Conservation (phyloP, 2,329 filamentous ascomycete genomes). For the Nannizziopsis arthrosporioides region DNA sequence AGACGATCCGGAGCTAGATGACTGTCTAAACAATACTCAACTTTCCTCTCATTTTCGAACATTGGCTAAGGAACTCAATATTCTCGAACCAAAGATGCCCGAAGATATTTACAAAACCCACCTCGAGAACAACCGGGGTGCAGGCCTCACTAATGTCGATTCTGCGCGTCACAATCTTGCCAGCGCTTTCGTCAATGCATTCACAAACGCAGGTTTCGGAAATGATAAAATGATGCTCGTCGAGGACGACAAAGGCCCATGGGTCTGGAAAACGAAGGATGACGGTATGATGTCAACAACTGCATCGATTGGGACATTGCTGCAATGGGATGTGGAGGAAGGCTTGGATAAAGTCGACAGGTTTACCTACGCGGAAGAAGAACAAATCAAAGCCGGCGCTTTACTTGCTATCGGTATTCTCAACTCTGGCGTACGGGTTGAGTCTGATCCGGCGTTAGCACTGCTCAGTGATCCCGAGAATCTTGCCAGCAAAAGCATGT, state of each 20-base stretch:
- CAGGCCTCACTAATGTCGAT: conserved; percentile 86
- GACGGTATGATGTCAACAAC: conserved; percentile 96
- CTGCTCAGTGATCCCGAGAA: conserved; percentile 71
- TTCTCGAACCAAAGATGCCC: conserved; percentile 88
- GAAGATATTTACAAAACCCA: conserved; percentile 99
- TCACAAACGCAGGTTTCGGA: conserved; percentile 90
- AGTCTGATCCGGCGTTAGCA: conserved; percentile 81
- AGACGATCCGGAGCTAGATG: conserved; percentile 62
- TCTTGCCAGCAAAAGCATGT: conserved; percentile 63
- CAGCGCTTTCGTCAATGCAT: conserved; percentile 90
- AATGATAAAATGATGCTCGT: conserved; percentile 97
- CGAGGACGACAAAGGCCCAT: conserved; percentile 75
- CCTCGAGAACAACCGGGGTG: conserved; percentile 85
- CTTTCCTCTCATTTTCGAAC: conserved; percentile 88
- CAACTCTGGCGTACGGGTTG: conserved; percentile 80
- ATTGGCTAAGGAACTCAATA: conserved; percentile 89
- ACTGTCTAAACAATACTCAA: conserved; percentile 78
- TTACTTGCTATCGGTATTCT: conserved; percentile 90
- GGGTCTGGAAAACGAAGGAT: conserved; percentile 99
- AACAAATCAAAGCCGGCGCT: conserved; percentile 79
- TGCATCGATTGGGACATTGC: conserved; percentile 79
- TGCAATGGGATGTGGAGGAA: conserved; percentile 87
- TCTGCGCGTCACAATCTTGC: conserved; percentile 93
- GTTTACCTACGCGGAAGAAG: conserved; percentile 75
- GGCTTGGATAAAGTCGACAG: conserved; percentile 90